Base-by-base conservation (phyloP, 73 alveolate species). In the Paramecium bursaria region DNA sequence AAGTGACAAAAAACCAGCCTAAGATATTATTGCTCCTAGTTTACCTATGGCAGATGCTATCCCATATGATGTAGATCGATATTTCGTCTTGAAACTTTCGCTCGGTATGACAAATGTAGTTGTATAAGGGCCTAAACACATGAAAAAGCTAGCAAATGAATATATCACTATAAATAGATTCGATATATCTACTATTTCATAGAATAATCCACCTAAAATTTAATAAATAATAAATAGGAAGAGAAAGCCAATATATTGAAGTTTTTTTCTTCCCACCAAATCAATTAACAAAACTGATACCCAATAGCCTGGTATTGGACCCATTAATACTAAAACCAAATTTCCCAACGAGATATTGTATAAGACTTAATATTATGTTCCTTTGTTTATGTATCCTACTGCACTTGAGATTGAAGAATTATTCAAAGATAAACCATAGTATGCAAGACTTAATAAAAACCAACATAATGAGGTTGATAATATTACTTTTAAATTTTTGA, bases 101-200 rank as follows among this genome's bases (percentile, higher is more conserved):
- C 85, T 74, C n/a, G 85, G 89, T 48, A 77, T 30, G 25, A 53
- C 53, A 39, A 39, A 77, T 1, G 89, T 77, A 26, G 85, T 77
- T 22, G 89, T 35, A 67, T 67, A 39, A 7, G 60, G 82, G 3
- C 60, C 82, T 19, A 67, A 67, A 67, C 44, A 39, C 7, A 39
- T 67, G 46, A 67, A 67, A 15, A 67, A 30, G 21, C 44, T 67
- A 25, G 82, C 57, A 13, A 67, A 67, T 7, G 57, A 39, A 39
- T 67, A 67, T 1, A 13, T 42, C 3, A 17, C n/a, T 15, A 67
- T 35, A 42, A 67, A 67, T 67, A 35, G 21, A 39, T 14, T n/a
- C n/a, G n/a, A n/a, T n/a, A n/a, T n/a, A n/a, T n/a, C 5, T 25
- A 11, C 33, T 25, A 67, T 21, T 4, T 30, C 23, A 67, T 67